These are phyloP conservation scores for Arthrinium puccinioides DNA, from an alignment of 2,329 filamentous ascomycete genomes.

Conservation along the genomic window DNA sequence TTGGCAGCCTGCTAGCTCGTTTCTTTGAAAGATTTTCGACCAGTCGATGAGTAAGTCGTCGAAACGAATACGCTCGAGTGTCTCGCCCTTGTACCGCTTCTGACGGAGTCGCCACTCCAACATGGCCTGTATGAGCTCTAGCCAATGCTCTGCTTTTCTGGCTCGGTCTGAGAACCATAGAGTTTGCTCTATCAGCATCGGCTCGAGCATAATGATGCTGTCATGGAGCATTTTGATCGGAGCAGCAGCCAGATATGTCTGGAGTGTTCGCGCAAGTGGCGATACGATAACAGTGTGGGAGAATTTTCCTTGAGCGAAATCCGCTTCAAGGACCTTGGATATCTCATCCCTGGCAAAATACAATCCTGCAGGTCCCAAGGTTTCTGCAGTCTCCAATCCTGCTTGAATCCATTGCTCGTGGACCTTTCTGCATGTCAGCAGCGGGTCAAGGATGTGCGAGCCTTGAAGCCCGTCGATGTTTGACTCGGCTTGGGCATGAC, in stretches of 20 bases:
- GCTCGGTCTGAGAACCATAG: slow-evolving; percentile 6
- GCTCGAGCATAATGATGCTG: slow-evolving; percentile 1
- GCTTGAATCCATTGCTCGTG: not conserved
- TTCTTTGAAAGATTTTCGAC: not conserved
- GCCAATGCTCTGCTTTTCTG: not conserved
- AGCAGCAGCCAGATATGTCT: slow-evolving; percentile 3
- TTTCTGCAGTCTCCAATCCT: no score
- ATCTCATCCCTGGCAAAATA: not conserved
- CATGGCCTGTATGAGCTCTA: not conserved
- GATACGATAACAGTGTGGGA: slow-evolving; percentile 1
- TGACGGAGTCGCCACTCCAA: not conserved
- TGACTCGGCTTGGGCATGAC: slow-evolving; percentile 6
- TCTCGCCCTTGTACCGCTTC: no score
- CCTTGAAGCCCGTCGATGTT: slow-evolving; percentile 2
- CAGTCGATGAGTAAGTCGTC: slow-evolving; percentile 2
- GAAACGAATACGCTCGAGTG: not conserved
- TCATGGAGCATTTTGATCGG: not conserved
- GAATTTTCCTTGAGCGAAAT: not conserved
- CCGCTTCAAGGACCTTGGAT: not conserved
- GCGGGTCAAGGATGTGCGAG: slow-evolving; percentile 3
- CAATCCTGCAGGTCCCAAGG: no score
- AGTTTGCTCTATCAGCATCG: slow-evolving; percentile 6
- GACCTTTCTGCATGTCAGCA: not conserved
- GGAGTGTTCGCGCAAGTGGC: slow-evolving; percentile 2
- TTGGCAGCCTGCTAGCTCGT: not conserved